phyloP scores from a whole-genome alignment of 2,329 filamentous ascomycete species.

The Amesomyces nigricolor region DNA sequence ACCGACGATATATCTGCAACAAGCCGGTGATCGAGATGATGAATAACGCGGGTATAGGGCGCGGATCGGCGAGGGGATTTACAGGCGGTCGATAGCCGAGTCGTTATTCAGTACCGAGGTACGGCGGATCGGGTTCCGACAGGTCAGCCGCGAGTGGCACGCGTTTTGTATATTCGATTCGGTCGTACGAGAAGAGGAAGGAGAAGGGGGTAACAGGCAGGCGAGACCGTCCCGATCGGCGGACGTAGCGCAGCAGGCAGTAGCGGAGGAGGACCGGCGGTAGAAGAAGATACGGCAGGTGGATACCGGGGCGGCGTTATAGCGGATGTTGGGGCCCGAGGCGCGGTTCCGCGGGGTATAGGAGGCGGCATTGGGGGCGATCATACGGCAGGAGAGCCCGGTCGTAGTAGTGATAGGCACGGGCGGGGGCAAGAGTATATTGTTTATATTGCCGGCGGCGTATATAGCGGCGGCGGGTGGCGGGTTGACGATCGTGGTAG shows the following conservation, averaged over 20 bases:
- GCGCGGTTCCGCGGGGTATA: conserved; percentile 12
- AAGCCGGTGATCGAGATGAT: background rate
- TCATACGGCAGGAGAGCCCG: conserved; percentile 6
- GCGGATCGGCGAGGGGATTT: conserved; percentile 15
- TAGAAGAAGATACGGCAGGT: background rate
- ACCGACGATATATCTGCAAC: conserved; percentile 10
- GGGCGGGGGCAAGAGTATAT: conserved; percentile 20
- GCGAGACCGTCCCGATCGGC: background rate
- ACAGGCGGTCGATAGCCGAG: conserved; percentile 10
- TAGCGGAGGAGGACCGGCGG: background rate
- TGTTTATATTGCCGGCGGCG: conserved; percentile 19
- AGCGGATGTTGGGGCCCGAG: conserved; percentile 11
- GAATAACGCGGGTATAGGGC: background rate
- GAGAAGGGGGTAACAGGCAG: background rate
- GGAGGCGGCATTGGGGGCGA: conserved; percentile 11
- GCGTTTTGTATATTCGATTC: conserved; percentile 15
- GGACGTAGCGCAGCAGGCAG: background rate
- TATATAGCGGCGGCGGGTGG: background rate
- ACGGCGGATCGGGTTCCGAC: conserved; percentile 13
- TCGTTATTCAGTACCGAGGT: conserved; percentile 1
- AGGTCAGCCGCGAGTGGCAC: conserved; percentile 19
- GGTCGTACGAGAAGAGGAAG: background rate
- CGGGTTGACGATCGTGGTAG: conserved; percentile 2
- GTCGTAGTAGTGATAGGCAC: conserved; percentile 17
- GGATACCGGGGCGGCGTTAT: background rate